Evolutionary conservation across 805 yeast species (phyloP).

Genomic region (Pichia scutulata): DNA sequence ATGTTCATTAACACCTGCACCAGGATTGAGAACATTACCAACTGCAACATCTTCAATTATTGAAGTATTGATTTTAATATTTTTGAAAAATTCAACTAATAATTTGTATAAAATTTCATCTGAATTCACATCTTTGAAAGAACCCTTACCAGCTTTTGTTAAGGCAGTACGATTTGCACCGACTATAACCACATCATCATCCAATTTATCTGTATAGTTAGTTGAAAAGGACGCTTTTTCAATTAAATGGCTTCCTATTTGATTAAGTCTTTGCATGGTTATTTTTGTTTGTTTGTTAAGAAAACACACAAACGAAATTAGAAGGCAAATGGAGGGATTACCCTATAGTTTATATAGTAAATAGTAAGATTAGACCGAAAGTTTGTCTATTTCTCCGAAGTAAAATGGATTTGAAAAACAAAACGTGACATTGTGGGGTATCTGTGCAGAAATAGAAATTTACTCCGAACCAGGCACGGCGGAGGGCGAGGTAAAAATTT

Average conservation of each 20-base stretch:
- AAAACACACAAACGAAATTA: no score
- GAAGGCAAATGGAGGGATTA: no score
- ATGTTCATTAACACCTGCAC: slow-evolving; percentile 93
- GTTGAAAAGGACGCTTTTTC: slow-evolving; percentile 27
- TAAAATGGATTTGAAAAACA: no score
- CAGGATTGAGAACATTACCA: slow-evolving; percentile 87
- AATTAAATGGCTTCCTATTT: slow-evolving; percentile 9
- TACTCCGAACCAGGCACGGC: no score
- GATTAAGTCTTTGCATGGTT: slow-evolving; percentile 14
- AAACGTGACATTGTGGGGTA: no score
- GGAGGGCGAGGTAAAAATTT: no score
- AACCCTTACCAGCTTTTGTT: slow-evolving; percentile 81
- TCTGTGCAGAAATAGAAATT: no score
- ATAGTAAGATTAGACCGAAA: no score
- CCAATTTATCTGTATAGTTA: slow-evolving; percentile 45
- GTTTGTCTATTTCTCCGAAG: no score
- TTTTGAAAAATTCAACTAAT: slow-evolving; percentile 51
- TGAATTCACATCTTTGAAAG: slow-evolving; percentile 72
- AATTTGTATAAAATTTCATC: slow-evolving; percentile 70
- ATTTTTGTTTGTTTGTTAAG: neutral
- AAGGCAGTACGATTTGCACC: slow-evolving; percentile 88
- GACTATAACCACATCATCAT: slow-evolving; percentile 78
- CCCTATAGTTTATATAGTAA: no score
- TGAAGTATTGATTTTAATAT: slow-evolving; percentile 40
- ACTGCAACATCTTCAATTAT: slow-evolving; percentile 78